Conservation (phyloP, 2,329 filamentous ascomycete species). For the Chrysosporium queenslandicum region DNA sequence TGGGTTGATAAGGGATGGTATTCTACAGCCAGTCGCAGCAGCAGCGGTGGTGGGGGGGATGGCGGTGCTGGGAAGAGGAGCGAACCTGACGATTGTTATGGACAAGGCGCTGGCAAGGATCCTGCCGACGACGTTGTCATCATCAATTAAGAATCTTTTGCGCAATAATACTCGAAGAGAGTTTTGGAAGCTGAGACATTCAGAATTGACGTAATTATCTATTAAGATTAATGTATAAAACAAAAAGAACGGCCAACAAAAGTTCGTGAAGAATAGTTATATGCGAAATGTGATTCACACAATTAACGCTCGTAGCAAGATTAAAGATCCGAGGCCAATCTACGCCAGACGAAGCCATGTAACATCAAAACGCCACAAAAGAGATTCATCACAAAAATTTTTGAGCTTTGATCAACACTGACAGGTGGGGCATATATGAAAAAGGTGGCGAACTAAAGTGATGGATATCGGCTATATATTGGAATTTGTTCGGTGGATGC, state of each 20-base stretch:
- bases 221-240: constrained; percentile 4
- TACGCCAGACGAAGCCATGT: background rate
- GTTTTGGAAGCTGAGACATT: background rate
- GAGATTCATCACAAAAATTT: background rate
- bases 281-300: background rate
- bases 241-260: background rate
- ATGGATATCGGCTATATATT: background rate
- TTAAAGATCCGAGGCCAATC: background rate
- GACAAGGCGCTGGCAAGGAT: background rate
- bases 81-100: background rate
- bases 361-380: constrained; percentile 2
- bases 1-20: constrained; percentile 37
- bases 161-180: background rate
- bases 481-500: background rate
- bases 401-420: background rate
- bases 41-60: background rate
- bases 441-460: background rate
- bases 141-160: background rate
- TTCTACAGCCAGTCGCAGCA: constrained; percentile 4
- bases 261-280: background rate
- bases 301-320: background rate
- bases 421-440: background rate
- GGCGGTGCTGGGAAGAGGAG: background rate
- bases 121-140: background rate
- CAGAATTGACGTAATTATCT: background rate